phyloP scores from a whole-genome alignment of 305 asterid species.

The Vinca major region DNA sequence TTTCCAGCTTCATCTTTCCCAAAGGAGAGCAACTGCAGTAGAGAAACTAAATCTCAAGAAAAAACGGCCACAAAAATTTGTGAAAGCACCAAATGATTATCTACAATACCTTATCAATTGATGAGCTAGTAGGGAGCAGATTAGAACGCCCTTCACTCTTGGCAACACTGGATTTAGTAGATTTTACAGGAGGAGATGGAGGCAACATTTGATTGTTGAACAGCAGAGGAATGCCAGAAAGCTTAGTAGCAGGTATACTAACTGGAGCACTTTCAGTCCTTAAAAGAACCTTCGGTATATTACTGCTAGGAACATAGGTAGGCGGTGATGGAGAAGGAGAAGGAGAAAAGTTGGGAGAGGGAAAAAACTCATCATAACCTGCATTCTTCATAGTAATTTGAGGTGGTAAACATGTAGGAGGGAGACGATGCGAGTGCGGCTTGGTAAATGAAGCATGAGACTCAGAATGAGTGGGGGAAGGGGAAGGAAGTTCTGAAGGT shows the following conservation, averaged over 20 bases:
- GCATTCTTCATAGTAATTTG: conserved; percentile 36
- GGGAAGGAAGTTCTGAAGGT: conserved; percentile 56
- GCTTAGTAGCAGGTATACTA: conserved; percentile 48
- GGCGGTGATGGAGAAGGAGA: conserved; percentile 86
- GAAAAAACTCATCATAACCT: conserved; percentile 62
- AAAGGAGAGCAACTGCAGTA: conserved; percentile 36
- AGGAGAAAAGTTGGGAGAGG: conserved; percentile 49
- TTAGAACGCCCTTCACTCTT: conserved; percentile 34
- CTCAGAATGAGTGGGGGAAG: conserved; percentile 69
- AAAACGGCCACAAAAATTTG: neutral
- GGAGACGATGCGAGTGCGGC: conserved; percentile 35
- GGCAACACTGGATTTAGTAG: conserved; percentile 24
- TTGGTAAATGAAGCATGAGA: conserved; percentile 36
- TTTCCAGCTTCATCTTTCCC: conserved; percentile 42
- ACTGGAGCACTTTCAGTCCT: conserved; percentile 78
- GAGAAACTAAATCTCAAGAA: conserved; percentile 12
- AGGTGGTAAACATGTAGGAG: conserved; percentile 45
- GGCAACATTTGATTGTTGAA: conserved; percentile 38
- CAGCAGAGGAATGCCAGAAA: conserved; percentile 33
- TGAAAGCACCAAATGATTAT: conserved; percentile 1
- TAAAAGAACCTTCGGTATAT: conserved; percentile 39
- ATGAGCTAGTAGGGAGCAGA: conserved; percentile 35
- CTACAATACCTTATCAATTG: conserved; percentile 46
- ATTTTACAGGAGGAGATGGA: conserved; percentile 46
- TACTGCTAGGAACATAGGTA: conserved; percentile 29